phyloP scores from a whole-genome alignment of 768 basidiomycete genomes.

The Epithele typhae region DNA sequence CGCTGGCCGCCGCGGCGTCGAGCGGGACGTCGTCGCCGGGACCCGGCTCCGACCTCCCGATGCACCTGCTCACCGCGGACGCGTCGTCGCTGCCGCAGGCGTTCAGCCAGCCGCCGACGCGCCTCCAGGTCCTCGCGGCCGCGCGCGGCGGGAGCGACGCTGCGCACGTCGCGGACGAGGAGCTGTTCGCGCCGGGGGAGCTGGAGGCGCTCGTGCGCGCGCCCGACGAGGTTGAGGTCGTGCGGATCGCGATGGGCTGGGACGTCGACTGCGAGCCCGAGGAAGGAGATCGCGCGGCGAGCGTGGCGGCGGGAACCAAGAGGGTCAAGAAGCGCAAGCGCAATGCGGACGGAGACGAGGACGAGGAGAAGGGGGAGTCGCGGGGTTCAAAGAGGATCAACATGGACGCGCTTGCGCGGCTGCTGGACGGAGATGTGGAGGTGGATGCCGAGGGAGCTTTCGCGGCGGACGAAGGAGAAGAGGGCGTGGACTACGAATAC shows the following conservation, averaged over 20 bases:
- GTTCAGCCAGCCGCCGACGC: conserved; percentile 42
- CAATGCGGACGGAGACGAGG: conserved; percentile 1
- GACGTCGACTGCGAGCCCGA: conserved; percentile 8
- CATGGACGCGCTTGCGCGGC: conserved; percentile 49
- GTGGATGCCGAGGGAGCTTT: conserved; percentile 20
- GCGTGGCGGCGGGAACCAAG: conserved; percentile 12
- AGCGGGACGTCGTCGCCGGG: not conserved
- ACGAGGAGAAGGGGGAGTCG: conserved; percentile 16
- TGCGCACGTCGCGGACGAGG: conserved; percentile 58
- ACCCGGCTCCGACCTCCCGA: conserved; percentile 35
- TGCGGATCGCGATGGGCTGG: conserved; percentile 38
- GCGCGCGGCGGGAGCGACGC: conserved; percentile 53
- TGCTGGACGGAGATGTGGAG: conserved; percentile 38
- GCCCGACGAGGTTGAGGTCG: conserved; percentile 44
- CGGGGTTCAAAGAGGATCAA: conserved; percentile 43
- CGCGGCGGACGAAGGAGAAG: conserved; percentile 14
- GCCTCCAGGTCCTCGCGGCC: conserved; percentile 58
- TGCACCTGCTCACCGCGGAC: conserved; percentile 52
- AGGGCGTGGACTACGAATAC: not conserved
- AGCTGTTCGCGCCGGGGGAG: conserved; percentile 68
- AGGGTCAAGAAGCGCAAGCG: conserved; percentile 7
- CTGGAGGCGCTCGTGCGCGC: conserved; percentile 55
- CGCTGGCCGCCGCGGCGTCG: conserved; percentile 27
- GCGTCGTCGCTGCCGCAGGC: conserved; percentile 24
- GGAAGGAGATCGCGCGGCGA: not conserved